Base-by-base conservation (phyloP, 2,329 filamentous ascomycete genomes). In the Macrophomina phaseolina region DNA sequence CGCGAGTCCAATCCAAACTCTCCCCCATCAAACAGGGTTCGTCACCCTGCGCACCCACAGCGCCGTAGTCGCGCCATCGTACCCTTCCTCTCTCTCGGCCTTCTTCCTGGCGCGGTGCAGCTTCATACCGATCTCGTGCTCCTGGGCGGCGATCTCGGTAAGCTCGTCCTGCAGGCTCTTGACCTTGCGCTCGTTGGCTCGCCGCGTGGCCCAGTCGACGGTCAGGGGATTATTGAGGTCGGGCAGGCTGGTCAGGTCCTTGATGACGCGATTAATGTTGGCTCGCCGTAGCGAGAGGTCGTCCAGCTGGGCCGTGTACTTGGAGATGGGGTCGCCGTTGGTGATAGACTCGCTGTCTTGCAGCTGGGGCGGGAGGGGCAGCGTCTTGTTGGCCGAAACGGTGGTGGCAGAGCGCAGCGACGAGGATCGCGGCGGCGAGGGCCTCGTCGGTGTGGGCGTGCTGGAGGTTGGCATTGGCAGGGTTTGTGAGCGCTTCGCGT, bases 1-100 rank as follows among this genome's bases (percentile, higher is more conserved):
- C 23, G 23, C 23, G 23, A 23, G 23, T 23, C 23, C 23, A 23
- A 23, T 2, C 23, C 23, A 23, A 23, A 23, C 23, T 23, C 23
- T 23, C 23, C 23, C 75, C 28, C 69, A 34, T 62, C 58, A 62
- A 5, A 62, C 58, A 2, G 58, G 58, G 6, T 62, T 67, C 56
- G 79, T 80, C 16, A 80, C 78, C 56, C 79, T 70, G 46, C 78
- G 69, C 34, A 81, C 72, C 79, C 79, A 81, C 38, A 81, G 68
- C 46, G 76, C 75, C 66, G 74, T 78, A 32, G 72, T 72, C 42
- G 68, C 71, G 42, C 67, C 69, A 23, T 73, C 72, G 7, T 63
- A 61, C 2, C 75, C 75, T 68, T 79, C 78, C 12, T 77, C 77
- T 58, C 70, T 70, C 68, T 80, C 79, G 68, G 74, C 73, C 72